phyloP scores from a whole-genome alignment of 345 rosid genomes.

The Eucalyptus erythrocorys region DNA sequence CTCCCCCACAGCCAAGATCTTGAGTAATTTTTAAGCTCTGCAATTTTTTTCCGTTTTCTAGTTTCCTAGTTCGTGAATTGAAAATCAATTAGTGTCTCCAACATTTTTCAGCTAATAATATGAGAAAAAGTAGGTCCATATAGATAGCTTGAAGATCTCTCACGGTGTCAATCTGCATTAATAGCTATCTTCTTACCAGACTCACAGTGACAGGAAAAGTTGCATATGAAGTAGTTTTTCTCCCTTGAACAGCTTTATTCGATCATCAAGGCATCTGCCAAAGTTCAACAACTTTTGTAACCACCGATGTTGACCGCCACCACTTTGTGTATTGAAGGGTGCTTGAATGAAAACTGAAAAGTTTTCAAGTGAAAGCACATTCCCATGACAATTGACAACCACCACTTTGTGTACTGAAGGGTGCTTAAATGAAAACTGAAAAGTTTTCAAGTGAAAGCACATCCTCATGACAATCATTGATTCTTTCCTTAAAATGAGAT shows the following conservation, averaged over 20 bases:
- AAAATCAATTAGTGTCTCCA: not conserved
- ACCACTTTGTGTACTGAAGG: not conserved
- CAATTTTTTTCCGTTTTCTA: not conserved
- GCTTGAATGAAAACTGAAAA: not conserved
- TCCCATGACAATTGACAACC: not conserved
- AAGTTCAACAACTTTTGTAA: not conserved
- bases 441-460: not conserved
- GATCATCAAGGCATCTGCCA: not conserved
- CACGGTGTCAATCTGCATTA: not conserved
- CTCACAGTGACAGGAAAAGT: not conserved
- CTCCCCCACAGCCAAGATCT: not conserved
- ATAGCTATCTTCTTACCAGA: not conserved
- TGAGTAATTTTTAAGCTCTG: not conserved
- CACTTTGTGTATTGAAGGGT: not conserved
- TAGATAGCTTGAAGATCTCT: not conserved
- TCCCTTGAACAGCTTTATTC: not conserved
- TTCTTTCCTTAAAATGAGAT: not conserved
- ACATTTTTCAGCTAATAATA: not conserved
- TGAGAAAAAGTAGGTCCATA: not conserved
- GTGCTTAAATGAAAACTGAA: not conserved
- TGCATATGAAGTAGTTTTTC: not conserved
- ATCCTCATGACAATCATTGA: not conserved
- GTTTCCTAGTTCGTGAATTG: not conserved
- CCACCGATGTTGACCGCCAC: not conserved
- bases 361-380: not conserved